Base-by-base conservation (phyloP, 2,329 filamentous ascomycete genomes). In the Neofusicoccum parvum region DNA sequence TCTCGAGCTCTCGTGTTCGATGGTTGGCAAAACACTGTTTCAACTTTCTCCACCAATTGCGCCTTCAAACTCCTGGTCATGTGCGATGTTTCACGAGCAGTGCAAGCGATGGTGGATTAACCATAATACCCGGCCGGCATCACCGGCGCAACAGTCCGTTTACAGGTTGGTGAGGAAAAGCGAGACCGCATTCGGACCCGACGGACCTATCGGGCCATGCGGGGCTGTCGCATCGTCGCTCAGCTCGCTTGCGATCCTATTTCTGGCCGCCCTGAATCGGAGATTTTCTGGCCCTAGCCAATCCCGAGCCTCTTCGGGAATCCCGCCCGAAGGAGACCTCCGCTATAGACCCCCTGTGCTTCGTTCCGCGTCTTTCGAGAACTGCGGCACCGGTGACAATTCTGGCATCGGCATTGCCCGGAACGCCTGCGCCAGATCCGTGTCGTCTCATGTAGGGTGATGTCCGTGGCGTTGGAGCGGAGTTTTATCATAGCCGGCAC, bases 41-140 rank as follows among this genome's bases (percentile, higher is more conserved):
- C 56, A 48, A 60, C 43, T 48, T 60, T 60, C 56, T 60, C 56
- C 56, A 48, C 56, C 43, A 60, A 60, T 60, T 60, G 56, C 41
- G 34, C 51, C 51, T 56, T 41, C 20, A 56, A 56, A 32, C 37
- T 7, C 5, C 17, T 3, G 36, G 36, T 54, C 51, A 54, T 54
- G 51, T 46, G 54, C 27, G 41, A 36, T 59, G 54, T 59, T 59
- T 59, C 54, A 59, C 3, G 53, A 58, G 15, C 9, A 34, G 5
- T n/a, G 11, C 39, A 58, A 46, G 37, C 54, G 27, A 46, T 56
- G 37, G n/a, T 32, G 53, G 34, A 59, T 23, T 45, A 46, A 12
- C 54, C 54, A 59, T 5, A 59, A 59, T 59, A 59, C 36, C 54
- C 54, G 54, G 54, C 23, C 54, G 54, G 17, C 14, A 15, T 32